These are phyloP conservation scores for Kluyveromyces dobzhanskii DNA, from an alignment of 805 yeast species.

Conservation along the genomic window DNA sequence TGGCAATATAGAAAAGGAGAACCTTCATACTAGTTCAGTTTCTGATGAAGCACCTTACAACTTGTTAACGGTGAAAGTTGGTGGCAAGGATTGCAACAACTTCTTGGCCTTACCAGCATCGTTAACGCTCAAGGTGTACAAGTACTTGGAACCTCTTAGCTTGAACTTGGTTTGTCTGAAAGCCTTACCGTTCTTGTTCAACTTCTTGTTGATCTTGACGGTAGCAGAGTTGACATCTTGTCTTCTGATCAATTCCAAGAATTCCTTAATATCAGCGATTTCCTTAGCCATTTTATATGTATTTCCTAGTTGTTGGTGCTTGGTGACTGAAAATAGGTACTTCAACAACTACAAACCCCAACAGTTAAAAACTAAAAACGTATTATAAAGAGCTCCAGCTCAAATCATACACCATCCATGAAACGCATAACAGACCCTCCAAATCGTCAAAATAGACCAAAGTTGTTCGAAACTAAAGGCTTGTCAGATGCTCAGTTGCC, in stretches of 20 bases:
- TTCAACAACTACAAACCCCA: too few relatives aligned
- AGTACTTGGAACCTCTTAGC: conserved; percentile 91
- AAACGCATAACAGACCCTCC: too few relatives aligned
- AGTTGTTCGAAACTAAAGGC: too few relatives aligned
- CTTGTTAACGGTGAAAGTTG: conserved; percentile 67
- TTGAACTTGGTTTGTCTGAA: conserved; percentile 96
- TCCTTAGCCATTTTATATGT: conserved; percentile 39
- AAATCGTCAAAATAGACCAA: too few relatives aligned
- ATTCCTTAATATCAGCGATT: conserved; percentile 94
- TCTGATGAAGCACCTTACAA: conserved; percentile 25
- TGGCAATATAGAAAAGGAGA: conserved; percentile 6
- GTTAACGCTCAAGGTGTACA: conserved; percentile 91
- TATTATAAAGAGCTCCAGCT: too few relatives aligned
- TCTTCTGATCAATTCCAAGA: conserved; percentile 94
- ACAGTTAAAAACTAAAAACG: too few relatives aligned
- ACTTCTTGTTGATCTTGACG: conserved; percentile 85
- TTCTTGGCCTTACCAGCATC: conserved; percentile 97
- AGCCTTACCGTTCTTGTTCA: conserved; percentile 73
- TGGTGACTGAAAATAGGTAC: too few relatives aligned
- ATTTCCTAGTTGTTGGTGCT: too few relatives aligned
- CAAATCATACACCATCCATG: too few relatives aligned
- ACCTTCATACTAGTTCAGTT: conserved; percentile 15
- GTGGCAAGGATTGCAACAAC: conserved; percentile 95
- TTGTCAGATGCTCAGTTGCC: too few relatives aligned
- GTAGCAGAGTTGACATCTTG: conserved; percentile 89